Evolutionary conservation across 169 alveolate genomes (phyloP).

Genomic region (Cryptosporidium meleagridis): DNA sequence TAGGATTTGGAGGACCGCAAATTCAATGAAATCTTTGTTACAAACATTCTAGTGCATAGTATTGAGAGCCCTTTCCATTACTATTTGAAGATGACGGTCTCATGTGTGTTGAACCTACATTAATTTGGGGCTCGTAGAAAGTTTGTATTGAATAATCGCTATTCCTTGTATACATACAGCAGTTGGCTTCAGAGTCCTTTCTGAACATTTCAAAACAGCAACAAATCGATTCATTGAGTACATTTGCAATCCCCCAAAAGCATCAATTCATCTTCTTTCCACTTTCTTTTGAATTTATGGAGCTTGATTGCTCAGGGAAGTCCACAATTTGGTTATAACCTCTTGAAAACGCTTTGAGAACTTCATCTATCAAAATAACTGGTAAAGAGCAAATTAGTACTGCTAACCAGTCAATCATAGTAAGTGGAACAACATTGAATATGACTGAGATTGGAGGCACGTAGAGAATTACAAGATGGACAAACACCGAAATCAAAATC

Average conservation of each 20-base stretch:
- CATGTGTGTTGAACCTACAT: constrained; percentile 21
- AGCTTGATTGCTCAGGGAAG: constrained; percentile 22
- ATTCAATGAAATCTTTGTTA: background rate
- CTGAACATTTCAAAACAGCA: constrained; percentile 68
- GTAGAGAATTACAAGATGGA: constrained; percentile 94
- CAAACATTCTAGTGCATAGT: constrained; percentile 70
- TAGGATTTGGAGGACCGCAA: constrained; percentile 71
- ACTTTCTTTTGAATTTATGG: background rate
- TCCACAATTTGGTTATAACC: constrained; percentile 67
- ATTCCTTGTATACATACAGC: constrained; percentile 56
- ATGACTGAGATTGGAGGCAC: constrained; percentile 92
- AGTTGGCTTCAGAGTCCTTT: constrained; percentile 61
- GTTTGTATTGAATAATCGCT: constrained; percentile 36
- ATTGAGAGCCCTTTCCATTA: constrained; percentile 59
- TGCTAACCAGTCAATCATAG: constrained; percentile 92
- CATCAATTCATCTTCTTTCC: constrained; percentile 57
- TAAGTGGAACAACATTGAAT: constrained; percentile 93
- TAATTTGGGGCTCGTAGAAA: constrained; percentile 50
- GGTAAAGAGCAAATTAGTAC: constrained; percentile 96
- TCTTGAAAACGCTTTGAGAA: constrained; percentile 93
- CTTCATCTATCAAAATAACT: constrained; percentile 96
- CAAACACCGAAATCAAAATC: constrained; percentile 86
- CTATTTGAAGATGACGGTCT: constrained; percentile 71
- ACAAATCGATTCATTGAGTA: constrained; percentile 50
- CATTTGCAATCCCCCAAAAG: constrained; percentile 74